These are phyloP conservation scores for Hymenochaete sp. DNA, from an alignment of 1,284 basidiomycete genomes.

Conservation along the genomic window DNA sequence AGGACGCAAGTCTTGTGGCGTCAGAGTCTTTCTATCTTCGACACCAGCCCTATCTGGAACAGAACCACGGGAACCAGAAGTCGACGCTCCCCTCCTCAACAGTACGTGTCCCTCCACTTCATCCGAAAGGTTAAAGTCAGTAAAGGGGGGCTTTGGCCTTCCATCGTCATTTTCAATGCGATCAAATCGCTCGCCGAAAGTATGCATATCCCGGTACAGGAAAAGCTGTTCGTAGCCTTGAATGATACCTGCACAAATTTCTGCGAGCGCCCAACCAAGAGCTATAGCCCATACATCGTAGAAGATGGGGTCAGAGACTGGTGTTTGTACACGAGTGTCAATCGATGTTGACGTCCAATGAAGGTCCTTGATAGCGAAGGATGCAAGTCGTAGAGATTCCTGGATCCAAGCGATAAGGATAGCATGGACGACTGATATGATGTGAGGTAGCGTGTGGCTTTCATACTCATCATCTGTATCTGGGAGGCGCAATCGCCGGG, in stretches of 20 bases:
- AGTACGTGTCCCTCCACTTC: slow-evolving; percentile 29
- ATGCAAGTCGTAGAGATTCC: slow-evolving; percentile 44
- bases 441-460: not conserved
- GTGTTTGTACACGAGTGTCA: slow-evolving; percentile 38
- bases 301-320: slow-evolving; percentile 47
- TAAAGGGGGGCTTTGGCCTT: too few species aligned
- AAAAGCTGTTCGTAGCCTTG: slow-evolving; percentile 62
- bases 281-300: slow-evolving; percentile 64
- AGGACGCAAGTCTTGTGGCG: too few species aligned
- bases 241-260: slow-evolving; percentile 49
- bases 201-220: slow-evolving; percentile 55
- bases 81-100: slow-evolving; percentile 1
- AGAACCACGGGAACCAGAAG: too few species aligned
- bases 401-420: slow-evolving; percentile 41
- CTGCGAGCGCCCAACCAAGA: slow-evolving; percentile 59
- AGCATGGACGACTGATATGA: slow-evolving; percentile 38
- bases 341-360: slow-evolving; percentile 8
- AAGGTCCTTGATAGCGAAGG: slow-evolving; percentile 39
- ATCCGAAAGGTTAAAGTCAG: slow-evolving; percentile 37
- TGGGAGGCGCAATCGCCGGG: slow-evolving; percentile 21
- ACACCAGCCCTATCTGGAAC: not conserved
- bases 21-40: not conserved
- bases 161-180: too few species aligned
- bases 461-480: slow-evolving; percentile 16
- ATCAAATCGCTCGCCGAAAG: not conserved